Base-by-base conservation (phyloP, 2,329 filamentous ascomycete genomes). In the Talaromyces sp. region DNA sequence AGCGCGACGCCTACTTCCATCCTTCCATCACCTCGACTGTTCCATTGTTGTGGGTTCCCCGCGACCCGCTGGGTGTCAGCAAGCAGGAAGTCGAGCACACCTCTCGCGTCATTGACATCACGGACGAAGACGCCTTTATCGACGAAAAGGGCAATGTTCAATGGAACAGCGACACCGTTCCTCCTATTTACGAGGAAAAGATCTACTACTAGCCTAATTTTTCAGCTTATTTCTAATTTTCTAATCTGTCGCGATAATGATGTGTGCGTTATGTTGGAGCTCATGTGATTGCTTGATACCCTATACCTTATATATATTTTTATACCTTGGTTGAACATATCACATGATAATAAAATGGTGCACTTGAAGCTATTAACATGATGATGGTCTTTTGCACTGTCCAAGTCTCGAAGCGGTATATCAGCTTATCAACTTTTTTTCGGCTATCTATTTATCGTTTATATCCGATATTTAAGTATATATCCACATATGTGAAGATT, bases 11-110 rank as follows among this genome's bases (percentile, higher is more conserved):
- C 0, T 94, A 92, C 78, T 86, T 85, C 76, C 88, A 93, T 67
- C 91, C 92, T 0, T 84, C 89, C 0, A 83, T 94, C 73, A 85
- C 77, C 27, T 82, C 86, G 67, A 69, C 83, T 70, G 77, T 85
- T 1, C 90, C 91, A 1, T 79, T 92, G 35, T 82, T 97, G n/a
- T 97, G 93, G 93, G 90, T 97, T 63, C 92, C 93, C 0, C 83
- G 86, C 65, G 93, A 97, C 72, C 78, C 84, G 1, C 85, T 88
- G 27, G 90, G 92, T 10, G 85, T 97, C 48, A 92, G 88, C 62
- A 83, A 83, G 71, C 90, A 96, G 74, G 93, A 96, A 77, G 83
- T 95, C 62, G 82, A 82, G 13, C 90, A 95, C 71, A 90, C 90
- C 0, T 82, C 82, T 69, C 86, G 85, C 71, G 84, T 91, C 37